Evolutionary conservation across 1,139 yeast genomes (phyloP), one percentile per base, ranked within the genome.

Genomic region (Arxiozyma slooffiae): DNA sequence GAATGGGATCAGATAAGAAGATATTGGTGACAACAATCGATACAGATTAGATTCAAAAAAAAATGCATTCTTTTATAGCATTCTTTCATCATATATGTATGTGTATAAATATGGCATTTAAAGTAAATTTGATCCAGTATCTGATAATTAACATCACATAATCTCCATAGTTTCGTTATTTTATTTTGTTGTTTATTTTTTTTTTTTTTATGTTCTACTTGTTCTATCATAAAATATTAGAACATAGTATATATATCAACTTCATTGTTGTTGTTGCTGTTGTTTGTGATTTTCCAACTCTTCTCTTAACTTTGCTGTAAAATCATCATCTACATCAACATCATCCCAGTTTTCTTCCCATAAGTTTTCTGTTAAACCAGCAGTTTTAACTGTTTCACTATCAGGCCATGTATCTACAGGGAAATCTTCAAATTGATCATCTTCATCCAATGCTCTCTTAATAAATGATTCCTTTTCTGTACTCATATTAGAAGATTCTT

Each of bases 321-420:
- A 89, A 56, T 85, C 87, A 65, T 87, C 96, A 56, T 85, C 90
- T 51, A 83, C 83, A 62, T 88, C 95, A 54, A 83, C 94, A 64
- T 87, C 96, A 60, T 89, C 96, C 97, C 97, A 89, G 65, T 86
- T 90, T 67, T 89, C 96, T 64, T 89, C 96, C 96, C 97, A 89
- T 52, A 88, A 76, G 57, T 79, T 80, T 71, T 58, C 71, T 64
- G 56, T 71, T 66, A 47, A 67, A 69, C 62, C 52, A 14, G 59
- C 54, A 18, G 56, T 61, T 38, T 56, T 59, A n/a, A 77, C 63
- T 11, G 78, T 66, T 42, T 77, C 76, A 41, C 71, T 70, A 40
- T 72, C 75, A 30, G 74, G 70, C 85, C 85, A 80, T 53, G 77
- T 78, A 70, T 87, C 96, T 50, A 81, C 89, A 4, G 96, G 96